Evolutionary conservation across 2,329 filamentous ascomycete species (phyloP), one percentile per base, ranked within the genome.

Genomic region (Penicillium sp.): DNA sequence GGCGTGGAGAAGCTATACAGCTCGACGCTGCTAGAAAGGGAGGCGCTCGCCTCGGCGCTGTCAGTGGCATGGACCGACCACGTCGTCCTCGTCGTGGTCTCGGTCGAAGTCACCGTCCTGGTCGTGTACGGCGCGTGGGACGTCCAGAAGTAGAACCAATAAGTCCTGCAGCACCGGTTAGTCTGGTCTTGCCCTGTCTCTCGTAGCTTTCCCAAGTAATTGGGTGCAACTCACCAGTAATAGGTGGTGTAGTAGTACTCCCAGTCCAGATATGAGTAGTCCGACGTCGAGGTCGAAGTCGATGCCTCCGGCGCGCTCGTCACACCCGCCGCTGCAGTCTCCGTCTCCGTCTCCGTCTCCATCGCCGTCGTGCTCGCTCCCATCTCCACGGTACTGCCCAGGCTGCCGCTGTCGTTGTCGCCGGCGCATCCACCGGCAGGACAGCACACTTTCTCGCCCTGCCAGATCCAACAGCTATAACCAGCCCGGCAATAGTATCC

Each of bases 71-170:
- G 48, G 14, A 37, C 44, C 8, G 49, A 54, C 32, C 41, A 50
- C 11, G 47, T 16, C 23, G 49, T 48, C 1, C 19, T 37, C 1
- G 47, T 54, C 4, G 40, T 52, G 8, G 42, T 50, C 2, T 11
- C 21, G 2, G 49, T 54, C 1, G 49, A 52, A 6, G 51, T 54
- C 7, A 54, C 49, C 1, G 47, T 50, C 27, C 26, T 29, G 10
- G 40, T 41, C 1, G 44, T 52, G 23, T 54, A 54, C 3, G 51
- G 49, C 0, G 40, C 18, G 25, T 27, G 41, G n/a, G 47, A 48
- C 11, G 51, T 54, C 51, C 51, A 54, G 38, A 45, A 52, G 13
- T 52, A 54, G 29, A 36, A 48, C 37, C 41, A 54, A 10, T 47
- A 54, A 16, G 47, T 43, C 51, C 51, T 54, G 23, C 11, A 29